These are phyloP conservation scores for Polychaeton citri DNA, from an alignment of 2,329 filamentous ascomycete species.

Conservation along the genomic window DNA sequence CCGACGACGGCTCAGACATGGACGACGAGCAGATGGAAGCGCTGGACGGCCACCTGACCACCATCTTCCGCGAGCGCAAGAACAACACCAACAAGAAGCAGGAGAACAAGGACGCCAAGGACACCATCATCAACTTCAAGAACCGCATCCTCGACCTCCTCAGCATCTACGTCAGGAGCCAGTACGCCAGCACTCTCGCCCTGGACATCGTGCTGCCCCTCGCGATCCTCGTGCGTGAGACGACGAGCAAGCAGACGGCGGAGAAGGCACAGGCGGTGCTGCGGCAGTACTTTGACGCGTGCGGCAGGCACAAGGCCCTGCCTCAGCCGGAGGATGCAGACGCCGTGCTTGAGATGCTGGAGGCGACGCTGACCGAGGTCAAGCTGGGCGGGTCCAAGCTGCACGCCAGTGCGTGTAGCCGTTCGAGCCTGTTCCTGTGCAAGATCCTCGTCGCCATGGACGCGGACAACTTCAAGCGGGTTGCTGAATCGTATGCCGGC, in stretches of 20 bases:
- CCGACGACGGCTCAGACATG: constrained; percentile 64
- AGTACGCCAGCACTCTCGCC: constrained; percentile 53
- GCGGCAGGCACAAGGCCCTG: constrained; percentile 32
- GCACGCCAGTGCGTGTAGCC: constrained; percentile 63
- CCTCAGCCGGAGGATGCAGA: constrained; percentile 26
- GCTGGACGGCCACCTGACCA: constrained; percentile 67
- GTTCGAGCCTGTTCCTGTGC: constrained; percentile 53
- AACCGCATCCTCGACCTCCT: constrained; percentile 81
- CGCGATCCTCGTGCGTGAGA: constrained; percentile 62
- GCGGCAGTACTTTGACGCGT: constrained; percentile 56
- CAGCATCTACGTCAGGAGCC: constrained; percentile 69
- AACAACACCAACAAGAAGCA: constrained; percentile 55
- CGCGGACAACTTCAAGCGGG: constrained; percentile 21
- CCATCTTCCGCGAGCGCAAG: constrained; percentile 72
- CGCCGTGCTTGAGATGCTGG: constrained; percentile 44
- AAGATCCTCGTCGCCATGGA: constrained; percentile 45
- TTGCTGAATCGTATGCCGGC: constrained; percentile 28
- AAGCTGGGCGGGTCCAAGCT: constrained; percentile 50
- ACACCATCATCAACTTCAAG: constrained; percentile 88
- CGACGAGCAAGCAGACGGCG: constrained; percentile 60
- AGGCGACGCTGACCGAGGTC: constrained; percentile 55
- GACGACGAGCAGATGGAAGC: constrained; percentile 91
- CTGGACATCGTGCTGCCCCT: constrained; percentile 63
- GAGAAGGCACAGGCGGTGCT: constrained; percentile 63
- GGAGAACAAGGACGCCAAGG: constrained; percentile 74